Base-by-base conservation (phyloP, 2,329 filamentous ascomycete species). In the Blastomyces parvus region DNA sequence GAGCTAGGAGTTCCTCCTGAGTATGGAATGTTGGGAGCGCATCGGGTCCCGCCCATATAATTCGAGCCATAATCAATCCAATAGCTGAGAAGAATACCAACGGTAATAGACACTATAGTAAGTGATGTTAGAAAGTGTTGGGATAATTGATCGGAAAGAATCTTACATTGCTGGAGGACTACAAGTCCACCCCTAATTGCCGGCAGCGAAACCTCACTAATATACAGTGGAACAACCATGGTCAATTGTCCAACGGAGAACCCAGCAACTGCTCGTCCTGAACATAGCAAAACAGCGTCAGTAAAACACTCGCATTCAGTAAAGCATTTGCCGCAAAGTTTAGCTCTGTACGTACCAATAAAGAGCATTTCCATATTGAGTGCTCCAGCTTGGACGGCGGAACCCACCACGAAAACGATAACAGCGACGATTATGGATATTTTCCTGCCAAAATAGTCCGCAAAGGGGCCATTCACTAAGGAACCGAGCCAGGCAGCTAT, bases 171-270 rank as follows among this genome's bases (percentile, higher is more conserved):
- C 60, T 77, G 74, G 6, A 75, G 64, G 1, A 77, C 75, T 1
- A 77, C 73, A 0, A 77, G 70, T 0, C 74, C 73, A 19, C 75
- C 75, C 4, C 74, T 69, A 53, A 76, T 75, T 7, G 75, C 69
- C 3, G 74, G 71, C 27, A 76, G 70, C 9, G 74, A 76, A 48
- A 82, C 81, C 67, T 83, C 82, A 3, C 79, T 81, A 55, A 83
- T 83, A 67, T 84, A 84, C 30, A 84, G 70, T 0, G 82, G 82
- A 0, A 80, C 78, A 6, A 82, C 79, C 73, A 78, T 78, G 4
- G 74, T 77, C 59, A 80, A 67, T 66, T 72, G 70, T 3, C 73
- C 80, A 11, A 82, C 71, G 2, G 77, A 74, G 11, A 81, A 64
- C 0, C 80, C 80, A 19, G 78, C 78, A 62, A 81, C 70, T 4